phyloP scores from a whole-genome alignment of 129 eudicot species.

The Tanacetum coccineum region DNA sequence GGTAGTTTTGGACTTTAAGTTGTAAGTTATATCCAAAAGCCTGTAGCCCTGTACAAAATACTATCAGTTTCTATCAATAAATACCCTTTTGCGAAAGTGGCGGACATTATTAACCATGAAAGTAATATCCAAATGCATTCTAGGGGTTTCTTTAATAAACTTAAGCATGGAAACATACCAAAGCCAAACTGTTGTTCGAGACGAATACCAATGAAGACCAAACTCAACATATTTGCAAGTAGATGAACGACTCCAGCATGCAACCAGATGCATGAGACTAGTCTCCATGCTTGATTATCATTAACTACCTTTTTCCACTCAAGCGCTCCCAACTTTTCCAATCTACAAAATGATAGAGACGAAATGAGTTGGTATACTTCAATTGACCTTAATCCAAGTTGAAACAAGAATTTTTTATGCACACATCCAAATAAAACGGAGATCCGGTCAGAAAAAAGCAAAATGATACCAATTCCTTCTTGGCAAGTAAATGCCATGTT shows the following conservation, averaged over 20 bases:
- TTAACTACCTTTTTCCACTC: conserved; percentile 83
- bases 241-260: conserved; percentile 96
- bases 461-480: too few relatives aligned
- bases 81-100: not conserved
- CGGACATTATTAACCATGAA: too few relatives aligned
- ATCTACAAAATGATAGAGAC: conserved; percentile 36
- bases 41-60: not conserved
- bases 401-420: too few relatives aligned
- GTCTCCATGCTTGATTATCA: conserved; percentile 82
- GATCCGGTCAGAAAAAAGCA: too few relatives aligned
- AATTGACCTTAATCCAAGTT: too few relatives aligned
- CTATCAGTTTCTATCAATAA: not conserved
- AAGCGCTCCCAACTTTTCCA: conserved; percentile 82
- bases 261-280: conserved; percentile 80
- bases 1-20: not conserved
- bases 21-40: not conserved
- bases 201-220: conserved; percentile 91
- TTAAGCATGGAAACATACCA: conserved; percentile 38
- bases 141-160: not conserved
- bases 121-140: not conserved
- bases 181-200: conserved; percentile 98
- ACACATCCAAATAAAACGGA: too few relatives aligned
- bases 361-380: too few relatives aligned
- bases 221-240: conserved; percentile 89
- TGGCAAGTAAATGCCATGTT: too few relatives aligned